Evolutionary conservation across 169 alveolate species (phyloP).

Genomic region (Prorocentrum cordatum): DNA sequence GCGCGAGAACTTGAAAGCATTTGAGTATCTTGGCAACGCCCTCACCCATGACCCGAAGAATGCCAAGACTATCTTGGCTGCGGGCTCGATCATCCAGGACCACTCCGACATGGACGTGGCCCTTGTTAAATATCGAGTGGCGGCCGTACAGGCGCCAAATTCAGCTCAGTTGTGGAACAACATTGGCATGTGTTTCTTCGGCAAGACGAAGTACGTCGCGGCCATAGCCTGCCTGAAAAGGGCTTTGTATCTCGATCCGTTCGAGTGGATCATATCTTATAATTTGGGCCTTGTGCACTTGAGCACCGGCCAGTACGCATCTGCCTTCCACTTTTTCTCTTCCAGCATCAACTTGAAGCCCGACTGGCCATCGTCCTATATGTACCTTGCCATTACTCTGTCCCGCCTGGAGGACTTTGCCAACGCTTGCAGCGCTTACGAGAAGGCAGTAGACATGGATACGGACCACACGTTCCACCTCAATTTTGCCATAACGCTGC

Average conservation of each 20-base stretch:
- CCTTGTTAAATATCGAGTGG: slow-evolving; percentile 77
- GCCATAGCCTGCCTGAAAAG: slow-evolving; percentile 83
- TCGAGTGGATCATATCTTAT: slow-evolving; percentile 83
- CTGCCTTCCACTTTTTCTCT: slow-evolving; percentile 84
- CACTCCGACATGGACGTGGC: slow-evolving; percentile 79
- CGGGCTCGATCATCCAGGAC: slow-evolving; percentile 81
- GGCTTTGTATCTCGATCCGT: slow-evolving; percentile 84
- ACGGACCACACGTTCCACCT: slow-evolving; percentile 72
- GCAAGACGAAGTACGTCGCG: slow-evolving; percentile 80
- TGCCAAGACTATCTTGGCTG: slow-evolving; percentile 82
- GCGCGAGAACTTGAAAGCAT: slow-evolving; percentile 27
- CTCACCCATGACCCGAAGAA: slow-evolving; percentile 80
- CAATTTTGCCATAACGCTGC: slow-evolving; percentile 80
- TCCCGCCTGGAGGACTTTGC: slow-evolving; percentile 82
- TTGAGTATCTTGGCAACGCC: slow-evolving; percentile 78
- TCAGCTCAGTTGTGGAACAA: slow-evolving; percentile 86
- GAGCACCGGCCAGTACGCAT: slow-evolving; percentile 81
- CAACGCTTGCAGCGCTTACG: slow-evolving; percentile 81
- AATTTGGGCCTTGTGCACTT: slow-evolving; percentile 81
- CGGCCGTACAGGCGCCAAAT: slow-evolving; percentile 80
- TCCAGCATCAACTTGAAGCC: slow-evolving; percentile 83
- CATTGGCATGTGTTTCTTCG: slow-evolving; percentile 86
- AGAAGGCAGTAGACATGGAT: slow-evolving; percentile 77
- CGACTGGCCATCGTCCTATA: slow-evolving; percentile 76
- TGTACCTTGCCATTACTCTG: slow-evolving; percentile 74